Percentiles rank a stretch among this genome's conserved stretches.
phyloP scores from a whole-genome alignment of 2,329 filamentous ascomycete genomes.

The Bertia moriformis region DNA sequence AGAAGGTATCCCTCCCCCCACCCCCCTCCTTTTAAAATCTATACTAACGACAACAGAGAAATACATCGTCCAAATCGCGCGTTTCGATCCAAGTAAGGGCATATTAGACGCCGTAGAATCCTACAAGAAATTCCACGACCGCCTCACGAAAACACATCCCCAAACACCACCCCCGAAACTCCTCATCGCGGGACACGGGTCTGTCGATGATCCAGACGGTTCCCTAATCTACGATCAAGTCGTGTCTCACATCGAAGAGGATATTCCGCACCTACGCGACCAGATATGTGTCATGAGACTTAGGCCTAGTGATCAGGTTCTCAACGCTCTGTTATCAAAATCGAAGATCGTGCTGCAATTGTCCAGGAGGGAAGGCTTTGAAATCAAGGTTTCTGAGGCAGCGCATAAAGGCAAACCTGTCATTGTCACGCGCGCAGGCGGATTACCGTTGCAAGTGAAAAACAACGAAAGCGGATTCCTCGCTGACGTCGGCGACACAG shows the following conservation, averaged over 20 bases:
- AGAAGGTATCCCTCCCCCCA: conserved; percentile 17
- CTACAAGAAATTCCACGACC: conserved; percentile 38
- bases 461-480: conserved; percentile 44
- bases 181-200: conserved; percentile 46
- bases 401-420: conserved; percentile 49
- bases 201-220: conserved; percentile 50
- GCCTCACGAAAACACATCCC: conserved; percentile 23
- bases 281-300: conserved; percentile 44
- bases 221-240: conserved; percentile 40
- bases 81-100: conserved; percentile 53
- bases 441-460: conserved; percentile 48
- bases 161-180: conserved; percentile 33
- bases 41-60: conserved; percentile 18
- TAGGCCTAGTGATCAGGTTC: conserved; percentile 45
- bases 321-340: conserved; percentile 44
- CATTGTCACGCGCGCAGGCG: conserved; percentile 46
- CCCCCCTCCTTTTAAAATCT: neutral
- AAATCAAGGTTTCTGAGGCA: conserved; percentile 53
- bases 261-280: conserved; percentile 27
- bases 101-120: conserved; percentile 45
- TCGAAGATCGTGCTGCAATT: conserved; percentile 48
- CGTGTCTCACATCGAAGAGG: conserved; percentile 28
- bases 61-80: conserved; percentile 49
- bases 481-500: conserved; percentile 39
- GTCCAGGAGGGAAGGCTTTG: conserved; percentile 50